Conservation (phyloP, 164 flowering plant genomes). For the Liriodendron chinense region DNA sequence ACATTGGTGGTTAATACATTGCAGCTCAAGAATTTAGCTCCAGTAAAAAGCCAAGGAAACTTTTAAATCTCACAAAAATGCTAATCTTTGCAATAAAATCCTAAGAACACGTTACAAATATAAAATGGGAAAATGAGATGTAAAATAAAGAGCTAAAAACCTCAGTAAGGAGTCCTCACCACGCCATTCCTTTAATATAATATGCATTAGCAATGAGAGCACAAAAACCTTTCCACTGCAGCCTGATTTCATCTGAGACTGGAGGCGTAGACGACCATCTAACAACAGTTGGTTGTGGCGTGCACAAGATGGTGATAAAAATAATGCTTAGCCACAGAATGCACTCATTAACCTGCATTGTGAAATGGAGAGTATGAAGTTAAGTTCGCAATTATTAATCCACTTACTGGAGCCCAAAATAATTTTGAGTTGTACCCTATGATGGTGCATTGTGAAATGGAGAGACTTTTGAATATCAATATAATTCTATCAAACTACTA, state of each 20-base stretch:
- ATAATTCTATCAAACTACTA: not conserved
- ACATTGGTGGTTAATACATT: too few relatives aligned
- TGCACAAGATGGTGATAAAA: constrained; percentile 91
- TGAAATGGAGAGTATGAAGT: constrained; percentile 1
- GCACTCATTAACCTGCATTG: constrained; percentile 81
- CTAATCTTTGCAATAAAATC: not conserved
- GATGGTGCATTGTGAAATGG: too few relatives aligned
- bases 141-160: not conserved
- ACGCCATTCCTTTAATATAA: constrained; percentile 87
- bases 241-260: constrained; percentile 62
- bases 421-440: not conserved
- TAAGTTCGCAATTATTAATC: not conserved
- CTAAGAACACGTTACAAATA: not conserved
- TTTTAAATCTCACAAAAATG: too few relatives aligned
- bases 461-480: not conserved
- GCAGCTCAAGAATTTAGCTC: too few relatives aligned
- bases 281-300: constrained; percentile 92
- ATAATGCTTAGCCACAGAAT: constrained; percentile 90
- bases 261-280: constrained; percentile 90
- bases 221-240: constrained; percentile 91
- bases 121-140: not conserved
- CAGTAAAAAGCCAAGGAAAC: too few relatives aligned
- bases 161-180: constrained; percentile 41
- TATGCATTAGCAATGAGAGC: constrained; percentile 96
- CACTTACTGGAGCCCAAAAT: not conserved